Conservation (phyloP, 345 rosid species). For the Sonneratia caseolaris region DNA sequence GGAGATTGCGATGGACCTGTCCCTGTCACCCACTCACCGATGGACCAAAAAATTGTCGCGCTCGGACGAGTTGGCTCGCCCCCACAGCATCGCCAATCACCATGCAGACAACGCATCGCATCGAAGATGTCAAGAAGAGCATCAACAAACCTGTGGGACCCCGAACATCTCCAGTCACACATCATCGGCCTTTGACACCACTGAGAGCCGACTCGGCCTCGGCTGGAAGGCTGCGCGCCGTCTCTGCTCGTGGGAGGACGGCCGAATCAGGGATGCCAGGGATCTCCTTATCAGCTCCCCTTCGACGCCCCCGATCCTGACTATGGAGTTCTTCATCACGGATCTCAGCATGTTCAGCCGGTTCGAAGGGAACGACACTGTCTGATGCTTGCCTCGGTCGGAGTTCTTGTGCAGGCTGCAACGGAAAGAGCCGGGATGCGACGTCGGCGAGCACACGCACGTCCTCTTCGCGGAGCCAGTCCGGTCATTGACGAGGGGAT, state of each 20-base stretch:
- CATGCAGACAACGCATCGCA: not conserved
- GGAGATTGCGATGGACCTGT: not conserved
- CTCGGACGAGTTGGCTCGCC: not conserved
- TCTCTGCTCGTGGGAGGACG: conserved; percentile 73
- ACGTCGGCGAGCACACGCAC: conserved; percentile 87
- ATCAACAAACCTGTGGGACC: not conserved
- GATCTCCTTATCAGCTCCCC: conserved; percentile 88
- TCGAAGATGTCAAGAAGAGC: not conserved
- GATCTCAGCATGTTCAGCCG: conserved; percentile 71
- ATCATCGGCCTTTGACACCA: conserved; percentile 44
- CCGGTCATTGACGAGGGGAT: conserved; percentile 17
- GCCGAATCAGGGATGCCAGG: conserved; percentile 74
- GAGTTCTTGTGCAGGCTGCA: conserved; percentile 60
- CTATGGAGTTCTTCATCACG: conserved; percentile 81
- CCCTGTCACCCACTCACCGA: not conserved
- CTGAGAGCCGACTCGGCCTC: conserved; percentile 62
- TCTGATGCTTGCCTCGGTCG: conserved; percentile 13
- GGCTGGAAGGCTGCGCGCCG: conserved; percentile 55
- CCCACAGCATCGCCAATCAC: not conserved
- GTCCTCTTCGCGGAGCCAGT: conserved; percentile 31
- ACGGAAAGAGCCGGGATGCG: conserved; percentile 77
- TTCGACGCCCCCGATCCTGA: conserved; percentile 84
- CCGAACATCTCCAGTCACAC: conserved; percentile 6
- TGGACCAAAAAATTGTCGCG: not conserved
- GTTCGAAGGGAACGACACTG: conserved; percentile 29